Evolutionary conservation across 305 asterid species (phyloP), one percentile per base, ranked within the genome.

Genomic region (Salvia sclarea): DNA sequence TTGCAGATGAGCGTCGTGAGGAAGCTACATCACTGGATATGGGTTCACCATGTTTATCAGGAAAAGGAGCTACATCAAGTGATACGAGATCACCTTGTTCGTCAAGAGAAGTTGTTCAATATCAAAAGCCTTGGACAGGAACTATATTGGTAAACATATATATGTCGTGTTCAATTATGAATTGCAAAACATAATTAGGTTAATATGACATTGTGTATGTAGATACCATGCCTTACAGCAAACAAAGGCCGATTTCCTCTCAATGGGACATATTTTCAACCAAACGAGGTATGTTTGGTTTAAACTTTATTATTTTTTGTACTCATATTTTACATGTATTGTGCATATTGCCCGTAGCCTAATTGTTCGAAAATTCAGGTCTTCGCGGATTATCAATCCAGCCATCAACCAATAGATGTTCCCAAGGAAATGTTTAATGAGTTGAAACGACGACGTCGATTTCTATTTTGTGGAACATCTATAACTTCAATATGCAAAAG

Each of bases 191-290:
- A 14, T 1, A 1, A 45, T 16, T 9, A 8, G 8, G 41, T 2
- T 7, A 35, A 7, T 7, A 35, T 35, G 35, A 2, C 3, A 35
- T 3, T 35, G 11, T 35, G 0, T 8, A 35, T 41, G 58, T 55
- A 84, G 89, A 79, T 84, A 53, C 89, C 89, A 6, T 66, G 81
- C 35, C 30, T 81, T 41, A 81, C 87, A 1, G 85, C 85, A n/a
- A 78, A 20, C 16, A 68, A 75, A 57, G 89, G 89, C 24, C 14
- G 68, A 4, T 84, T 84, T 59, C 89, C 89, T 20, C 76, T 81
- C 8, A 84, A 82, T 9, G 89, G 87, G 33, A 84, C 89, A 13
- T 84, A 82, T 57, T 84, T 82, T 69, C 89, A 84, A 41, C 55
- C 40, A 12, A 81, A 81, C 24, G 86, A 84, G 89, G 86, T 83